phyloP scores from a whole-genome alignment of 106 monocot species.

The Agapanthus africanus region DNA sequence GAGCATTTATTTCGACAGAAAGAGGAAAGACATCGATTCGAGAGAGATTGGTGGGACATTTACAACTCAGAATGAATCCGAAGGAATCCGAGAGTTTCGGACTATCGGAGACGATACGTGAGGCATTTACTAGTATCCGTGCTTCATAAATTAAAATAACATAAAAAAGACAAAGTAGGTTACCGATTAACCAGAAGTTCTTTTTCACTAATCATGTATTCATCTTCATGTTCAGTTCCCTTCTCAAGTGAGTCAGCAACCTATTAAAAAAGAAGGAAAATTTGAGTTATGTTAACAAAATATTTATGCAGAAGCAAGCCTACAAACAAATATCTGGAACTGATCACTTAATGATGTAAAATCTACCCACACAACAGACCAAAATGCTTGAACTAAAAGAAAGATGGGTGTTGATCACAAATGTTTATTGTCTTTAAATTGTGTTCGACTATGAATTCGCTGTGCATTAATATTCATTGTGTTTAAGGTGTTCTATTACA shows the following conservation, averaged over 20 bases:
- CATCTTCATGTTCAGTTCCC: conserved; percentile 98
- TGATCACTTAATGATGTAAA: neutral
- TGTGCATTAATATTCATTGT: too few relatives aligned
- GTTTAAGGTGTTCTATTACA: too few relatives aligned
- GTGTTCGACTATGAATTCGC: neutral
- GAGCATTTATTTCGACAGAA: too few relatives aligned
- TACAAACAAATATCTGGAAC: neutral
- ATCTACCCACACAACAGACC: neutral
- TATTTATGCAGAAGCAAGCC: neutral
- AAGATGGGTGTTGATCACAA: neutral
- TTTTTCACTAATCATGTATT: conserved; percentile 99
- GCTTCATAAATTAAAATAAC: too few relatives aligned
- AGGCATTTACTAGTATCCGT: too few relatives aligned
- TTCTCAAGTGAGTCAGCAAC: conserved; percentile 98
- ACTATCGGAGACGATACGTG: too few relatives aligned
- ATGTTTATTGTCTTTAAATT: neutral
- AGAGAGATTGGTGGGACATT: too few relatives aligned
- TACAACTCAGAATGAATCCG: too few relatives aligned
- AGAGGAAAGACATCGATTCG: too few relatives aligned
- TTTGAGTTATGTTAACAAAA: neutral
- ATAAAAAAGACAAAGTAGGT: conserved; percentile 3
- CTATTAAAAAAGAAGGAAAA: conserved; percentile 31
- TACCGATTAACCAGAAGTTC: conserved; percentile 95
- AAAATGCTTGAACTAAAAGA: neutral
- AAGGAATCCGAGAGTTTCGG: too few relatives aligned